These are phyloP conservation scores for Linnemannia schmuckeri DNA, from an alignment of 192 early-diverging fungal genomes.

Conservation along the genomic window DNA sequence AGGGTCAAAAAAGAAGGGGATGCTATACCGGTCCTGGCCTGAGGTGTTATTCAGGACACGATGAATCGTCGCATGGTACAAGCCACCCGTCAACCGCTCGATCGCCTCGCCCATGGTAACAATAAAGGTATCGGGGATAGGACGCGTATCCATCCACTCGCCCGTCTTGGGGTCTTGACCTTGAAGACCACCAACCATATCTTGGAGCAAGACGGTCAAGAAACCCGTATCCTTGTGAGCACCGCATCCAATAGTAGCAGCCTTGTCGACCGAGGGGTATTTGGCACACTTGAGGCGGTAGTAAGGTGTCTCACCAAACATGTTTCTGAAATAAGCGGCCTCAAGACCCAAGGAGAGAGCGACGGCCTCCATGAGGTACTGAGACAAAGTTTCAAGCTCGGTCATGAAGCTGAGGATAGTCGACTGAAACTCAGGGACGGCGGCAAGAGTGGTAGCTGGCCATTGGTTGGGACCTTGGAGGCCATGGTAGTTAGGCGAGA, in stretches of 20 bases:
- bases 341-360: slow-evolving; percentile 62
- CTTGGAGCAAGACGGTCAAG: slow-evolving; percentile 70
- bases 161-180: slow-evolving; percentile 68
- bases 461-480: slow-evolving; percentile 73
- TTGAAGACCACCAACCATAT: slow-evolving; percentile 69
- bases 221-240: slow-evolving; percentile 71
- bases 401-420: slow-evolving; percentile 55
- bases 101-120: slow-evolving; percentile 76
- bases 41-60: slow-evolving; percentile 67
- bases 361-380: slow-evolving; percentile 59
- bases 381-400: slow-evolving; percentile 59
- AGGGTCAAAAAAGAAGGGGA: slow-evolving; percentile 71
- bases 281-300: slow-evolving; percentile 60
- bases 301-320: slow-evolving; percentile 59
- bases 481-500: slow-evolving; percentile 58
- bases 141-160: slow-evolving; percentile 70
- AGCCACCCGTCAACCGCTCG: slow-evolving; percentile 63
- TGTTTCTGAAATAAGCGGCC: slow-evolving; percentile 47
- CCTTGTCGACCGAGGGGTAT: slow-evolving; percentile 58
- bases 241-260: slow-evolving; percentile 60
- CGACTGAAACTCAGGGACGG: slow-evolving; percentile 59
- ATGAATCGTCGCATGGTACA: slow-evolving; percentile 70
- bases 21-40: slow-evolving; percentile 63
- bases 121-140: slow-evolving; percentile 70
- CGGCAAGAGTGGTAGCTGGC: slow-evolving; percentile 53